Base-by-base conservation (phyloP, 1,139 yeast species). In the Hemisphaericaspora lyxosophila region DNA sequence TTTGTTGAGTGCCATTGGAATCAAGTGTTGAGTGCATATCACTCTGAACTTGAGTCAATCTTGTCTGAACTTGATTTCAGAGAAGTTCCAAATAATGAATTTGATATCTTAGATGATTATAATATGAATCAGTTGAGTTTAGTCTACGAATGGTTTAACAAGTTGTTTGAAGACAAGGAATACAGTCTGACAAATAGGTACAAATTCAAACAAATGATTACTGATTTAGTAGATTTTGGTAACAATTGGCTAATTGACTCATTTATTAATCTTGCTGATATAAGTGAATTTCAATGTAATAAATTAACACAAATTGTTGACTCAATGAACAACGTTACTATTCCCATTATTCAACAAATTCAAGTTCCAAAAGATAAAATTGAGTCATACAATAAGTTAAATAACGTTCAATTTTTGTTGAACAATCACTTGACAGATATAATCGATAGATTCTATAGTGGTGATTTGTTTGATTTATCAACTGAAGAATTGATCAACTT, bases 401-500 rank as follows among this genome's bases (percentile, higher is more conserved):
- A 54, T 11, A 79, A 78, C 50, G 55, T 75, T 22, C 58, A 63
- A 32, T 60, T 67, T 35, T 57, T 84, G 30, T 55, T 84, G 36
- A 71, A 69, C 24, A 67, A 69, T 38, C 85, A 81, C 49, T 63
- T 89, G 55, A 80, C 73, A 25, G 84, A 80, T 31, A 88, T 89
- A 34, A 73, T 83, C 72, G 84, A 78, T 22, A 57, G 78, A 52
- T 85, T 83, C 50, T 83, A 82, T 51, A 80, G 79, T 44, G 94
- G 90, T 12, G 84, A 81, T 39, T 78, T 87, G 43, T 85, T 73
- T 45, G 89, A 88, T 49, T 74, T 86, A 42, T 65, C 76, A 7
- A 79, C 94, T 0, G 64, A 70, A 2, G 97, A 89, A 58, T 62
- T 90, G 39, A 68, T 80, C 4, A 56, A 64, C 7, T 64, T 89